These are phyloP conservation scores for Pseudozyma sp. DNA, from an alignment of 1,284 basidiomycete species.

Conservation along the genomic window DNA sequence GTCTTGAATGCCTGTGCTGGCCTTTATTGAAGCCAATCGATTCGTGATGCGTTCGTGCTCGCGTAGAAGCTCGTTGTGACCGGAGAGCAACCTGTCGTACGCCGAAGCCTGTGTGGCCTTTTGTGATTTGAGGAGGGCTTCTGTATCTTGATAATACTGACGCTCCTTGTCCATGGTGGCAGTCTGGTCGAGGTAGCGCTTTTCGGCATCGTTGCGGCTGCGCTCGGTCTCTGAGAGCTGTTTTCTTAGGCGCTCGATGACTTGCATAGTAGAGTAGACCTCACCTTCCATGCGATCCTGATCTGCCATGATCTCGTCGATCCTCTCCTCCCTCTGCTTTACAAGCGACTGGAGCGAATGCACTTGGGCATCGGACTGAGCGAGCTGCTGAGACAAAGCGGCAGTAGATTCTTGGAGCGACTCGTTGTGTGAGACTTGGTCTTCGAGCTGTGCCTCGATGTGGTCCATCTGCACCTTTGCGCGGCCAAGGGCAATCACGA, in stretches of 20 bases:
- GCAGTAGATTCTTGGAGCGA: conserved; percentile 40
- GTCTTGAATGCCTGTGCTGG: conserved; percentile 7
- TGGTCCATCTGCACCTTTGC: conserved; percentile 62
- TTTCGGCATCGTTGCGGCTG: conserved; percentile 51
- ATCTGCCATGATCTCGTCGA: conserved; percentile 59
- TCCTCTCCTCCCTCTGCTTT: conserved; percentile 53
- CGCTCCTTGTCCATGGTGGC: conserved; percentile 61
- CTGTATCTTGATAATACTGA: conserved; percentile 59
- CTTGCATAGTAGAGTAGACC: conserved; percentile 48
- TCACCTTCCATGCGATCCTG: conserved; percentile 60
- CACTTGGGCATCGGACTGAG: conserved; percentile 26
- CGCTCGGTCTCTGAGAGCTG: conserved; percentile 54
- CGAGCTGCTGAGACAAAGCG: conserved; percentile 36
- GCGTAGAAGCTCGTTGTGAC: conserved; percentile 48
- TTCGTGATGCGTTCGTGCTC: conserved; percentile 55
- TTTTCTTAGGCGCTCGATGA: conserved; percentile 55
- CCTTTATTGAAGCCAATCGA: conserved; percentile 40
- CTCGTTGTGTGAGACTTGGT: conserved; percentile 46
- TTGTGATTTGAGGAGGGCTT: conserved; percentile 53
- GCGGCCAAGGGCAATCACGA: conserved; percentile 55
- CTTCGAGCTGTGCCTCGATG: conserved; percentile 49
- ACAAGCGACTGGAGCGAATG: conserved; percentile 40
- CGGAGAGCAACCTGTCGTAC: conserved; percentile 50
- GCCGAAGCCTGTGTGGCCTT: conserved; percentile 44
- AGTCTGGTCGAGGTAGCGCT: conserved; percentile 52